These are phyloP conservation scores for Boechera stricta DNA, from an alignment of 345 rosid genomes.

Conservation along the genomic window DNA sequence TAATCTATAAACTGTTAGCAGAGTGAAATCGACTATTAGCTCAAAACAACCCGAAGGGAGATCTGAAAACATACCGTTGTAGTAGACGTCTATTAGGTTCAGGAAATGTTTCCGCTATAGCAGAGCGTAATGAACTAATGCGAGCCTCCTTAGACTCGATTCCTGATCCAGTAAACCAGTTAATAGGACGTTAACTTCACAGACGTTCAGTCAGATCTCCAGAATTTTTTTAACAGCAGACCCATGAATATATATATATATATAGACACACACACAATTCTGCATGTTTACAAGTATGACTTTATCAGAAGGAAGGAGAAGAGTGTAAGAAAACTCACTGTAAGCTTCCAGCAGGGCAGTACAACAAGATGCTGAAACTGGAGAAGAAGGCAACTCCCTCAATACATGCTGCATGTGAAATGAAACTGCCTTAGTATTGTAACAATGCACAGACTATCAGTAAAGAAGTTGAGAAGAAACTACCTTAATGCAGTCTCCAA, in stretches of 20 bases:
- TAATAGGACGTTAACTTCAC: conserved; percentile 13
- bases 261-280: neutral
- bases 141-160: conserved; percentile 91
- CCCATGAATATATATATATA: conserved; percentile 1
- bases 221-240: conserved; percentile 4
- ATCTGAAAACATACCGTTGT: conserved; percentile 62
- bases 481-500: conserved; percentile 99
- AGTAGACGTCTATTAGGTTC: conserved; percentile 95
- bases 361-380: conserved; percentile 98
- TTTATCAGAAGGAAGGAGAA: conserved; percentile 27
- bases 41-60: conserved; percentile 11
- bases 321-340: conserved; percentile 59
- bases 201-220: conserved; percentile 31
- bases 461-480: conserved; percentile 27
- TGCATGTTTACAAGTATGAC: conserved; percentile 30
- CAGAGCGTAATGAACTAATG: conserved; percentile 79
- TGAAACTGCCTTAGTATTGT: conserved; percentile 40
- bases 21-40: neutral
- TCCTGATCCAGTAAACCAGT: conserved; percentile 57
- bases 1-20: conserved; percentile 1
- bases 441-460: conserved; percentile 23
- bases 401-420: conserved; percentile 77
- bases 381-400: conserved; percentile 98
- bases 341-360: conserved; percentile 95
- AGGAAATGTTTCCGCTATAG: conserved; percentile 91